phyloP scores from a whole-genome alignment of 176 grass and related monocot species.

The Pontederia paniculata region DNA sequence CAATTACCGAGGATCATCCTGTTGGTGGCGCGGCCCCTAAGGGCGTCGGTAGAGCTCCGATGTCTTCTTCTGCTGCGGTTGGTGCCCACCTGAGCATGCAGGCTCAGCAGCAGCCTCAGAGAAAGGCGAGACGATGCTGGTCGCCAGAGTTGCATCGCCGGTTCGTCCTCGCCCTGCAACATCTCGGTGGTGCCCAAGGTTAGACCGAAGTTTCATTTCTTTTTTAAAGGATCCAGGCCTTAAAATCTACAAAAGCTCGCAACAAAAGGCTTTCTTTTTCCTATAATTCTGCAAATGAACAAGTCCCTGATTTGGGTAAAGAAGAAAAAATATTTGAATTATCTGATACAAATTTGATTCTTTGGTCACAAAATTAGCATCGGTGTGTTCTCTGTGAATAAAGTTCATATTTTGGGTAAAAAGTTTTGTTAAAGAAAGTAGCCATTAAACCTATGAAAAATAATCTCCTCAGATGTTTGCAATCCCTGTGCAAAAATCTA shows the following conservation, averaged over 20 bases:
- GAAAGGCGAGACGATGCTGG: constrained; percentile 83
- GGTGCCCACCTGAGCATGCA: constrained; percentile 4
- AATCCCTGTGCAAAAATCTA: not conserved
- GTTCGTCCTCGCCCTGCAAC: constrained; percentile 67
- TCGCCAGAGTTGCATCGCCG: constrained; percentile 76
- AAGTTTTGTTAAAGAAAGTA: not conserved
- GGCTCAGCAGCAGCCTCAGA: constrained; percentile 20
- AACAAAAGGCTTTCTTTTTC: not conserved
- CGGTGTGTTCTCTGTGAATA: not conserved
- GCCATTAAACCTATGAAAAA: not conserved
- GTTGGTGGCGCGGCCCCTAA: not conserved
- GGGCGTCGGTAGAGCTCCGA: not conserved
- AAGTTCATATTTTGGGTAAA: not conserved
- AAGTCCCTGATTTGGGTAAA: too few species aligned
- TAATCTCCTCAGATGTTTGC: not conserved
- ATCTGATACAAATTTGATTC: too few species aligned
- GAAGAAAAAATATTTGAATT: too few species aligned
- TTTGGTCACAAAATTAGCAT: too few species aligned
- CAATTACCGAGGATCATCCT: not conserved
- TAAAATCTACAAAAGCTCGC: not conserved
- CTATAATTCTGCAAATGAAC: too few species aligned
- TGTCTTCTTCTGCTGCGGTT: not conserved
- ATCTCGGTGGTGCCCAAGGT: constrained; percentile 70
- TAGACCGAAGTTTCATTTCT: not conserved
- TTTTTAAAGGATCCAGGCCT: not conserved